Evolutionary conservation across 805 yeast species (phyloP).

Genomic region (Hanseniaspora pseudoguilliermondii): DNA sequence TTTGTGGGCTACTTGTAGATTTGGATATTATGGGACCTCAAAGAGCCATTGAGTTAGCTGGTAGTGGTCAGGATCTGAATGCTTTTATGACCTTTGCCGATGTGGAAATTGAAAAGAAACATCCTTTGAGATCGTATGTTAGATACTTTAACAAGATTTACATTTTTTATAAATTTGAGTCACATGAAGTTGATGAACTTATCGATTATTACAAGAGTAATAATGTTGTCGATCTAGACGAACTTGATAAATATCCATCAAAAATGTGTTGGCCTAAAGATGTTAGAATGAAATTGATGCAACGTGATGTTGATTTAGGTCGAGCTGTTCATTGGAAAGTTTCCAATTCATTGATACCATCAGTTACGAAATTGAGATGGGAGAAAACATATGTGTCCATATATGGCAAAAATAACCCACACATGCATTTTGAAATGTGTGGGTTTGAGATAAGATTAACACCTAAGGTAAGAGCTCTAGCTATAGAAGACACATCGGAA

Average conservation of each 20-base stretch:
- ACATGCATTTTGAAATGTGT: constrained; percentile 75
- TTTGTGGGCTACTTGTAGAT: constrained; percentile 77
- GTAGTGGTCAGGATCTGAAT: constrained; percentile 57
- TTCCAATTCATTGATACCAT: constrained; percentile 60
- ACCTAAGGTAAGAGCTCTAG: constrained; percentile 55
- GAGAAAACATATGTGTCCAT: constrained; percentile 72
- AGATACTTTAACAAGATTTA: constrained; percentile 76
- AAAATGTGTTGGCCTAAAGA: constrained; percentile 93
- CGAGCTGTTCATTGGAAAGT: constrained; percentile 89
- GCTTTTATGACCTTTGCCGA: constrained; percentile 63
- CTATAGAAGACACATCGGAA: constrained; percentile 47
- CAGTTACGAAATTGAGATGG: constrained; percentile 67
- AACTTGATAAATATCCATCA: constrained; percentile 72
- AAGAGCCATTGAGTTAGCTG: constrained; percentile 79
- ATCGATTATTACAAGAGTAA: constrained; percentile 65
- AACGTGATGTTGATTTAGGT: constrained; percentile 85
- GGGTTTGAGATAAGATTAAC: constrained; percentile 88
- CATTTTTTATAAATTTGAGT: constrained; percentile 61
- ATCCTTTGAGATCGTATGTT: constrained; percentile 69
- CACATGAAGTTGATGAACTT: constrained; percentile 61
- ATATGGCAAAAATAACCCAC: constrained; percentile 82
- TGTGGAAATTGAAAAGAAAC: constrained; percentile 43
- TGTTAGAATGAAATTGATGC: constrained; percentile 74
- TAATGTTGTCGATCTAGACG: constrained; percentile 79
- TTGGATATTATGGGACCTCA: constrained; percentile 71